phyloP scores from a whole-genome alignment of 441 rosid species.

The Pelargonium myrrhifolium region DNA sequence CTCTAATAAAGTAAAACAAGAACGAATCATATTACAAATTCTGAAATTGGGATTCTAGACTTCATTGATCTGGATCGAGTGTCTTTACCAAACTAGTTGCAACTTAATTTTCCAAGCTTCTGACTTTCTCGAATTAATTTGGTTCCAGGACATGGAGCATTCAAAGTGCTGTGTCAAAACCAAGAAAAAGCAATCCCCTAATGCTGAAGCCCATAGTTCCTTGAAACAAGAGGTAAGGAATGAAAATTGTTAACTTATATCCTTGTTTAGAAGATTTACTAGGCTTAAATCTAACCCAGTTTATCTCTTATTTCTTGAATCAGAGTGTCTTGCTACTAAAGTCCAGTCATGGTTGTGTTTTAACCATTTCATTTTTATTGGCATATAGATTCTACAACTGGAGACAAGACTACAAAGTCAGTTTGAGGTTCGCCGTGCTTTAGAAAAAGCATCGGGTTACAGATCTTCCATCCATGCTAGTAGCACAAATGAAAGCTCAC shows the following conservation, averaged over 20 bases:
- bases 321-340: no score
- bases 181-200: neutral
- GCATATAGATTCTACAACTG: slow-evolving; percentile 69
- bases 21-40: neutral
- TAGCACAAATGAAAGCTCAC: slow-evolving; percentile 30
- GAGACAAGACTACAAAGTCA: slow-evolving; percentile 75
- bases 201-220: neutral
- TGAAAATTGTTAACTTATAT: neutral
- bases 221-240: neutral
- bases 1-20: no score
- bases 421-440: slow-evolving; percentile 58
- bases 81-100: neutral
- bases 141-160: neutral
- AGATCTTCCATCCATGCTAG: slow-evolving; percentile 29
- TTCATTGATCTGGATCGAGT: neutral
- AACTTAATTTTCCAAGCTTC: neutral
- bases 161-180: neutral
- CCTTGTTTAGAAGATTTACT: no score
- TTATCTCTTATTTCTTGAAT: no score
- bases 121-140: neutral
- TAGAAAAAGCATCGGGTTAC: slow-evolving; percentile 77
- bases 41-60: neutral
- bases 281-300: no score
- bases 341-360: no score
- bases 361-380: neutral